These are phyloP conservation scores for Kwoniella mangroviensis DNA, from an alignment of 768 basidiomycete genomes.

Conservation along the genomic window DNA sequence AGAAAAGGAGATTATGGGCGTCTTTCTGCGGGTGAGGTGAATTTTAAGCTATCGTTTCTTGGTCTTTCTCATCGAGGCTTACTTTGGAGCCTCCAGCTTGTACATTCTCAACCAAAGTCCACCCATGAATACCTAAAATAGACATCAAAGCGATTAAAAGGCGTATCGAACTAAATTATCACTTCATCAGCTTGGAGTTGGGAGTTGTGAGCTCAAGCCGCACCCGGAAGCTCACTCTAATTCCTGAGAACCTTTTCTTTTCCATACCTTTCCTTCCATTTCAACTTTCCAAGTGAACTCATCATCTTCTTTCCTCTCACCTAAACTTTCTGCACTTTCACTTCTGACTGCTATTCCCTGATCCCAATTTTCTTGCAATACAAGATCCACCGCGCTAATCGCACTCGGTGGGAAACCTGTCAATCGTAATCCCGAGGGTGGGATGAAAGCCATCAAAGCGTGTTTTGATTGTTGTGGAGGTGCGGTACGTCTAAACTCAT, in stretches of 20 bases:
- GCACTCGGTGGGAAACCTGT: constrained; percentile 38
- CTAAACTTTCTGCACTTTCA: constrained; percentile 17
- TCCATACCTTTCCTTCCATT: constrained; percentile 43
- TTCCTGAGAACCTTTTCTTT: constrained; percentile 42
- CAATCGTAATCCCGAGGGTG: constrained; percentile 27
- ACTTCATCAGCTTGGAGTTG: not conserved
- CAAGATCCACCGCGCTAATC: constrained; percentile 30
- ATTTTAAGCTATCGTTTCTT: no score
- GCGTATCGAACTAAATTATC: constrained; percentile 33
- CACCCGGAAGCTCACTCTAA: constrained; percentile 50
- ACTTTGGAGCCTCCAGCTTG: constrained; percentile 42
- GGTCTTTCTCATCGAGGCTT: no score
- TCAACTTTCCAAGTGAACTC: constrained; percentile 38
- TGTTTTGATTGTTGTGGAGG: constrained; percentile 21
- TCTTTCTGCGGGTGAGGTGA: constrained; percentile 26
- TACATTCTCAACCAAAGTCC: constrained; percentile 34
- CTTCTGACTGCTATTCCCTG: constrained; percentile 26
- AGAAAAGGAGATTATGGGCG: constrained; percentile 46
- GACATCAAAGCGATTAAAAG: constrained; percentile 42
- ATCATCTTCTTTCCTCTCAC: constrained; percentile 12
- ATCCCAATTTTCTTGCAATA: constrained; percentile 31
- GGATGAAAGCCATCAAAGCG: constrained; percentile 35
- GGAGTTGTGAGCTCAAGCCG: no score
- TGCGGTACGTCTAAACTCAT: constrained; percentile 34
- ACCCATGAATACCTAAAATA: constrained; percentile 42